These are phyloP conservation scores for Nigrospora sphaerica DNA, from an alignment of 2,329 filamentous ascomycete genomes.

Conservation along the genomic window DNA sequence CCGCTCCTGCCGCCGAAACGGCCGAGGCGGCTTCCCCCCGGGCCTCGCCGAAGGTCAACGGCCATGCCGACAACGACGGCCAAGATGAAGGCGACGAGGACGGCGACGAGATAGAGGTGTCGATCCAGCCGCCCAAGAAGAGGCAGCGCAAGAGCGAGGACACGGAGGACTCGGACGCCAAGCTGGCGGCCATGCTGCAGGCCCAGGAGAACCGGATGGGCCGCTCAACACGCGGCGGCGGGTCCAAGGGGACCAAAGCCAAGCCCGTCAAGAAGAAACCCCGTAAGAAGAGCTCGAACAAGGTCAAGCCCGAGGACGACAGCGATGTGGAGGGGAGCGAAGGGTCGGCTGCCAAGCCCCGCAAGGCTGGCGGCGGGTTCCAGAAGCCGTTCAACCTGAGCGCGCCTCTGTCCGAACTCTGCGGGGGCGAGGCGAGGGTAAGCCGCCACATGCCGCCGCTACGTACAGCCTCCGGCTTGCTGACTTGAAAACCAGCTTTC, in stretches of 20 bases:
- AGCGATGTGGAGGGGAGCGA: slow-evolving; percentile 64
- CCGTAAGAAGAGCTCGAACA: slow-evolving; percentile 69
- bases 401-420: slow-evolving; percentile 59
- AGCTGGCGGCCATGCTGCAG: slow-evolving; percentile 80
- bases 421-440: slow-evolving; percentile 59
- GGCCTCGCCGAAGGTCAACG: slow-evolving; percentile 16
- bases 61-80: slow-evolving; percentile 18
- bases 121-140: slow-evolving; percentile 45
- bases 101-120: slow-evolving; percentile 38
- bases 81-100: slow-evolving; percentile 21
- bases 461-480: slow-evolving; percentile 4
- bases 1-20: slow-evolving; percentile 7
- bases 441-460: slow-evolving; percentile 14
- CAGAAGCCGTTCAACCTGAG: slow-evolving; percentile 80
- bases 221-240: slow-evolving; percentile 70
- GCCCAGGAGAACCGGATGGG: slow-evolving; percentile 79
- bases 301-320: slow-evolving; percentile 71
- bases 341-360: slow-evolving; percentile 53
- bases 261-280: slow-evolving; percentile 57
- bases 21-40: slow-evolving; percentile 12
- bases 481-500: slow-evolving; percentile 56
- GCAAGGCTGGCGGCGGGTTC: slow-evolving; percentile 87
- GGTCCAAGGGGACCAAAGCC: slow-evolving; percentile 48
- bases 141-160: slow-evolving; percentile 60
- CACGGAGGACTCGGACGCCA: slow-evolving; percentile 72